phyloP scores from a whole-genome alignment of 352 stramenopile genomes.

The Pythium scleroteichum region DNA sequence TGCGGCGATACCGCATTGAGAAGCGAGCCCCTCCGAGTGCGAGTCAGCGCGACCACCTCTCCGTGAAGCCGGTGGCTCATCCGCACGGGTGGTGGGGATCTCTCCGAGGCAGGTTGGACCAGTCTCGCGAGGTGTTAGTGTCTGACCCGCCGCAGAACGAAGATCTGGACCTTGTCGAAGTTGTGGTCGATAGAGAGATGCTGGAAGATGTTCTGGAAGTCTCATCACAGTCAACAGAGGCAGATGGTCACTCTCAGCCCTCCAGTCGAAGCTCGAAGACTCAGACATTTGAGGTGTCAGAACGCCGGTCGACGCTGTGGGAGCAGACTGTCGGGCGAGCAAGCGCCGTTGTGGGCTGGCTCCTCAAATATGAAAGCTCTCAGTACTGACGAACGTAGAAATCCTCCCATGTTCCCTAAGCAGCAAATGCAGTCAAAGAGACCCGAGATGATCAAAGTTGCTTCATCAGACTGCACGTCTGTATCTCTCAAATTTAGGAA shows the following conservation, averaged over 20 bases:
- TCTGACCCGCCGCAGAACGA: background rate
- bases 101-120: background rate
- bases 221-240: background rate
- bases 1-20: conserved; percentile 49
- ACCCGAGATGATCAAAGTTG: background rate
- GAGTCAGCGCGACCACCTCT: conserved; percentile 8
- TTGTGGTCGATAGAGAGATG: conserved; percentile 5
- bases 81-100: conserved; percentile 4
- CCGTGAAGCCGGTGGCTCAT: conserved; percentile 1
- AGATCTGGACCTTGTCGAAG: conserved; percentile 9
- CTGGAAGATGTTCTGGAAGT: background rate
- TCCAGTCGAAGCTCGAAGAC: background rate
- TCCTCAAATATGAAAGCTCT: conserved; percentile 25
- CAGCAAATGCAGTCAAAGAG: background rate
- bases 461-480: conserved; percentile 1
- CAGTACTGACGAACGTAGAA: too few species aligned
- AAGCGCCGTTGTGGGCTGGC: conserved; percentile 7
- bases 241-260: background rate
- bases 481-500: background rate
- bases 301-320: conserved; percentile 12
- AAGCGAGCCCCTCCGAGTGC: conserved; percentile 1
- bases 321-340: background rate
- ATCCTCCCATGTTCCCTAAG: too few species aligned
- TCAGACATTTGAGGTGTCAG: conserved; percentile 16
- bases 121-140: conserved; percentile 14